These are phyloP conservation scores for Hyaloscypha hepaticicola DNA, from an alignment of 495 filamentous ascomycete genomes.

Conservation along the genomic window DNA sequence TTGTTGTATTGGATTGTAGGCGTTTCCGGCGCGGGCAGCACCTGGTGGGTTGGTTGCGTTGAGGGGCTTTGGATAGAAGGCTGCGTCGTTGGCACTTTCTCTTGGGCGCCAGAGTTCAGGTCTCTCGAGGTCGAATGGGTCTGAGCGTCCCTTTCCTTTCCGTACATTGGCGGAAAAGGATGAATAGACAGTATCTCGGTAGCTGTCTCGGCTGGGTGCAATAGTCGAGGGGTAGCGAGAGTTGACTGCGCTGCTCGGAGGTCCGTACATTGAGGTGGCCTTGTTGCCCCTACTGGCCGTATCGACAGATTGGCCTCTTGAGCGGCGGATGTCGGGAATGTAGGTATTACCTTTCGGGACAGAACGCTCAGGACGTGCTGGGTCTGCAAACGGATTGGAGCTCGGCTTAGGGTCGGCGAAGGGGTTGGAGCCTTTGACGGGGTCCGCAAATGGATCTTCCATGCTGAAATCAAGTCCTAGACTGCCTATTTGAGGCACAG, in stretches of 20 bases:
- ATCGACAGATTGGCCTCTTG: constrained; percentile 44
- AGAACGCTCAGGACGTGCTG: constrained; percentile 25
- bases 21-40: not conserved
- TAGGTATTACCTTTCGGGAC: constrained; percentile 39
- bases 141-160: constrained; percentile 56
- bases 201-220: constrained; percentile 26
- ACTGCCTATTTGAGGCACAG: constrained; percentile 35
- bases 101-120: constrained; percentile 44
- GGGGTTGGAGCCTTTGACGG: constrained; percentile 32
- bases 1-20: not conserved
- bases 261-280: constrained; percentile 29
- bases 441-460: constrained; percentile 44
- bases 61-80: constrained; percentile 21
- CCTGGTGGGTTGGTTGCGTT: constrained; percentile 21
- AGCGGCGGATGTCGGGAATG: constrained; percentile 43
- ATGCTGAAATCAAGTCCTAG: constrained; percentile 39
- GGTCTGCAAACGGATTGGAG: constrained; percentile 47
- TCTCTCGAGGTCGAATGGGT: constrained; percentile 64
- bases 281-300: constrained; percentile 28
- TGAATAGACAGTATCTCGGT: constrained; percentile 30
- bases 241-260: constrained; percentile 6
- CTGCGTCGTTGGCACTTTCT: constrained; percentile 6
- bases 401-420: constrained; percentile 46
- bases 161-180: constrained; percentile 29
- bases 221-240: constrained; percentile 30